These are phyloP conservation scores for Lodderomyces margitis DNA, from an alignment of 1,139 yeast species.

Conservation along the genomic window DNA sequence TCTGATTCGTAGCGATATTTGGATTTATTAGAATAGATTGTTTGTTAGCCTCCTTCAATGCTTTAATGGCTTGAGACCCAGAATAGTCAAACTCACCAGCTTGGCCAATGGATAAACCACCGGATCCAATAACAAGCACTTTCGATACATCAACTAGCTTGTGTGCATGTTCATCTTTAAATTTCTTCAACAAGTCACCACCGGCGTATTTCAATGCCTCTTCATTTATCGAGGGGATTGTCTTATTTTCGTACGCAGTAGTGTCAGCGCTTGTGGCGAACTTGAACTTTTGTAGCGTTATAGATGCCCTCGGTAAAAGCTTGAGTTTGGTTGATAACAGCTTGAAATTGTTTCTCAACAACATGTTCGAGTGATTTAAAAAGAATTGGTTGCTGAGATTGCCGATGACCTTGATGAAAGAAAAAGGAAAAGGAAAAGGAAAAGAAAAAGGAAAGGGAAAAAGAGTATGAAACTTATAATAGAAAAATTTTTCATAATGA, in stretches of 20 bases:
- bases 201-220: conserved; percentile 30
- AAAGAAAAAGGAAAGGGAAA: conserved; percentile 2
- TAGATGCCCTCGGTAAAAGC: background rate
- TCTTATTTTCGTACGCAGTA: background rate
- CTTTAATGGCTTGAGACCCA: conserved; percentile 97
- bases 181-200: conserved; percentile 37
- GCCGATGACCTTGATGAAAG: background rate
- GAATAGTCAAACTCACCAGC: conserved; percentile 99
- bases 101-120: conserved; percentile 97
- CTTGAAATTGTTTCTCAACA: conserved; percentile 1
- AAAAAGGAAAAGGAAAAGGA: background rate
- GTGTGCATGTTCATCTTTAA: conserved; percentile 36
- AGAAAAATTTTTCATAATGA: background rate
- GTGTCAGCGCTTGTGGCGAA: background rate
- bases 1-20: conserved; percentile 96
- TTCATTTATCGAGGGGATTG: conserved; percentile 1
- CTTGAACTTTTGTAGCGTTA: background rate
- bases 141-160: conserved; percentile 87
- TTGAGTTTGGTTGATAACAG: background rate
- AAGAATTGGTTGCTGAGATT: background rate
- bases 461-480: background rate
- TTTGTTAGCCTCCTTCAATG: conserved; percentile 86
- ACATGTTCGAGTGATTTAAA: background rate
- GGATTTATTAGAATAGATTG: conserved; percentile 88
- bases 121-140: conserved; percentile 93